These are phyloP conservation scores for Dacryopinax primogenitus DNA, from an alignment of 768 basidiomycete genomes.

Conservation along the genomic window DNA sequence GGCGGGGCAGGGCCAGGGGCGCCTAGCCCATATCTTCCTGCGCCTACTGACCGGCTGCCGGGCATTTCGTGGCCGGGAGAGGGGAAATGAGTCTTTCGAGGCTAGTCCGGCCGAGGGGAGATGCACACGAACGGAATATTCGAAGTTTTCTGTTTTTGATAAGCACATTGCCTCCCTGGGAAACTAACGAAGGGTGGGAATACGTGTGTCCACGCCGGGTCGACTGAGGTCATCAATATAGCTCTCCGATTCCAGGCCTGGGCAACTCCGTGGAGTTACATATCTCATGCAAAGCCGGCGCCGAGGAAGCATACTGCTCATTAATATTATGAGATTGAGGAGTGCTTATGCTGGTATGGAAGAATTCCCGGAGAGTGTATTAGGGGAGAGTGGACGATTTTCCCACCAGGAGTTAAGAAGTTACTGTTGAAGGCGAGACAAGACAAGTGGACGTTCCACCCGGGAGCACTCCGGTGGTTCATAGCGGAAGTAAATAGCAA, in stretches of 20 bases:
- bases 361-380: neutral
- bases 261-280: too few relatives aligned
- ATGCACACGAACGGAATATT: neutral
- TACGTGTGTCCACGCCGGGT: neutral
- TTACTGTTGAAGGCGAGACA: neutral
- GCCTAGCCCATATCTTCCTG: neutral
- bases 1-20: constrained; percentile 9
- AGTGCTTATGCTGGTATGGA: neutral
- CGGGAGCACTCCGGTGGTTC: neutral
- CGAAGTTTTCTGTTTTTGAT: neutral
- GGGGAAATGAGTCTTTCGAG: neutral
- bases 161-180: neutral
- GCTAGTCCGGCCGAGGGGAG: neutral
- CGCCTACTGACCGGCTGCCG: neutral
- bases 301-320: too few relatives aligned
- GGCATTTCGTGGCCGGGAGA: neutral
- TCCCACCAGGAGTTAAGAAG: neutral
- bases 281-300: too few relatives aligned
- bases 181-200: neutral
- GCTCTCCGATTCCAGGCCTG: too few relatives aligned
- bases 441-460: neutral
- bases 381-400: neutral
- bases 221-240: neutral
- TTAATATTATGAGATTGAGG: too few relatives aligned
- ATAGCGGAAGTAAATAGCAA: neutral